A percentile compares a stretch with the other conserved stretches of the same genome.
Conservation (phyloP, 306 rosid genomes). For the Betula pendula region DNA sequence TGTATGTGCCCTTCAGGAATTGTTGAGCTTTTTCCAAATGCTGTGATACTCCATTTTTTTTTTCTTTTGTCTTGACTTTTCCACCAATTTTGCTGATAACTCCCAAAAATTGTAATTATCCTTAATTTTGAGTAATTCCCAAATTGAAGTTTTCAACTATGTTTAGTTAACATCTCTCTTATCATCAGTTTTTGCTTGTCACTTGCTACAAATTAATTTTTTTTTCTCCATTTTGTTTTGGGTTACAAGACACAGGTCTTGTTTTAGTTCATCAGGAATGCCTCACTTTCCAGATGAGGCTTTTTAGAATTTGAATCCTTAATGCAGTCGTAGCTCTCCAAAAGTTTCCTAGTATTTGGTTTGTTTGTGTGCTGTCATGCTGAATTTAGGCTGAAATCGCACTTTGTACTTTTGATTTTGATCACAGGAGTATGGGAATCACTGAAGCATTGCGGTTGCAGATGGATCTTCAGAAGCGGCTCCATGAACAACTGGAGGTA, state of each 20-base stretch:
- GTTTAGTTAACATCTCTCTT: too few relatives aligned
- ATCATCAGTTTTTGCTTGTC: background rate
- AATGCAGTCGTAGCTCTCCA: background rate
- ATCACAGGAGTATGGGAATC: conserved; percentile 74
- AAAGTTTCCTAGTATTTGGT: background rate
- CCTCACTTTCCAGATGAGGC: background rate
- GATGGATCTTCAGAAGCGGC: conserved; percentile 97
- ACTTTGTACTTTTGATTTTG: conserved; percentile 19
- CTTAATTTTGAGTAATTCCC: background rate
- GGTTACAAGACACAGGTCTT: background rate
- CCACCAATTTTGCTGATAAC: too few relatives aligned
- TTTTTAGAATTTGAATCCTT: background rate
- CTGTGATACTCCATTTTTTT: too few relatives aligned
- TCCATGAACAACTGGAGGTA: conserved; percentile 98
- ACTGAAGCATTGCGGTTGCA: conserved; percentile 91
- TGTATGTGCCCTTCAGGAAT: too few relatives aligned
- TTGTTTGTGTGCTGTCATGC: background rate
- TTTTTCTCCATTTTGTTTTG: background rate
- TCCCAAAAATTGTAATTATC: background rate
- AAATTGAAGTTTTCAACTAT: too few relatives aligned
- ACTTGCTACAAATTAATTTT: background rate
- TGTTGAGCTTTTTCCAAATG: too few relatives aligned
- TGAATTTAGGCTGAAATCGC: background rate
- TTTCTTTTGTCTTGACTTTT: too few relatives aligned
- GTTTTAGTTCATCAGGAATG: background rate